Evolutionary conservation across 2,329 filamentous ascomycete genomes (phyloP).

Genomic region (Aspergillus calidoustus): DNA sequence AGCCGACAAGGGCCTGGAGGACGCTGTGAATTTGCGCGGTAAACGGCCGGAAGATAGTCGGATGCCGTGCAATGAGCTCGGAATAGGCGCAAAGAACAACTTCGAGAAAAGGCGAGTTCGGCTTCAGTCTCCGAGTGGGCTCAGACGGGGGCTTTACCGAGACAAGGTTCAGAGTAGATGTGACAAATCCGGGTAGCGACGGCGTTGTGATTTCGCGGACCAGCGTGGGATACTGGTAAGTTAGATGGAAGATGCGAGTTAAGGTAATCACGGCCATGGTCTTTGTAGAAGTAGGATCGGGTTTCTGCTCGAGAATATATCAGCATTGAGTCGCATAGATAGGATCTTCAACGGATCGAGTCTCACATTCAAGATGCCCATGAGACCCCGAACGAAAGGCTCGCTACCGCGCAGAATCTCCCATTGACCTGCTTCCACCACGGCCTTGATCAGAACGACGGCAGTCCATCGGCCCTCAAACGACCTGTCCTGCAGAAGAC

Average conservation of each 20-base stretch:
- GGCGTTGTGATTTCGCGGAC: conserved; percentile 87
- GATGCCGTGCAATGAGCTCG: conserved; percentile 76
- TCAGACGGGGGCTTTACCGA: conserved; percentile 52
- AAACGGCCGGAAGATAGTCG: conserved; percentile 80
- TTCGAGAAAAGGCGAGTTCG: conserved; percentile 61
- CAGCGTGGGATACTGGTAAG: conserved; percentile 80
- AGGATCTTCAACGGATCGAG: background rate
- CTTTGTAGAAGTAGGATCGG: conserved; percentile 75
- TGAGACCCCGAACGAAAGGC: conserved; percentile 76
- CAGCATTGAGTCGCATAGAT: conserved; percentile 15
- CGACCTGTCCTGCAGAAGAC: conserved; percentile 76
- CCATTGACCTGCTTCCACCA: conserved; percentile 82
- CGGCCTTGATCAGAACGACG: conserved; percentile 76
- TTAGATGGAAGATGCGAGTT: conserved; percentile 80
- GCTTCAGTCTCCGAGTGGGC: conserved; percentile 40
- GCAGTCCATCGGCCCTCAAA: conserved; percentile 77
- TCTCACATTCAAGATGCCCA: conserved; percentile 72
- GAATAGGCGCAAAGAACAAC: conserved; percentile 73
- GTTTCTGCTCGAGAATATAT: conserved; percentile 61
- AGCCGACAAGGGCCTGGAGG: conserved; percentile 64
- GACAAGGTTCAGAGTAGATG: conserved; percentile 70
- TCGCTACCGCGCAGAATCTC: conserved; percentile 75
- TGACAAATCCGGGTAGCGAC: conserved; percentile 74
- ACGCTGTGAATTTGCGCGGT: conserved; percentile 69
- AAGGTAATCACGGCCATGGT: conserved; percentile 77